Conservation (phyloP, 371 early-diverging fungal genomes). For the Batrachochytrium dendrobatidis region DNA sequence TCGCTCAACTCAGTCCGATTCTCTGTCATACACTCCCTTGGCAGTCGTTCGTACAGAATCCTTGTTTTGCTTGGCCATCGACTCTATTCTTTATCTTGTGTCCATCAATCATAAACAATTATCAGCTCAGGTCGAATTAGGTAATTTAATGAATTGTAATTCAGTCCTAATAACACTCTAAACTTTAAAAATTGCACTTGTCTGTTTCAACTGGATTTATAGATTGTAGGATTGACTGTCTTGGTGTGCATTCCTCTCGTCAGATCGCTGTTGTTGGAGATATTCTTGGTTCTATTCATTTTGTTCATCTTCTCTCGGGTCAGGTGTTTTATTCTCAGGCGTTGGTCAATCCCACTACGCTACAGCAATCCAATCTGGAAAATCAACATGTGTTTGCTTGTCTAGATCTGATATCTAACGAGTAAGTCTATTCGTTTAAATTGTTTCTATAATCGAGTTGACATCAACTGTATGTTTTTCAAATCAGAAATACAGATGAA, state of each 20-base stretch:
- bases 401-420: neutral
- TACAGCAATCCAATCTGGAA: neutral
- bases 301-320: conserved; percentile 21
- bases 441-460: too few species aligned
- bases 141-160: neutral
- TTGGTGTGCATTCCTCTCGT: conserved; percentile 1
- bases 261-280: conserved; percentile 28
- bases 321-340: conserved; percentile 21
- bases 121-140: neutral
- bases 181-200: neutral
- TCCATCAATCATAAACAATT: neutral
- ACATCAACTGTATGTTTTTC: too few species aligned
- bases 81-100: neutral
- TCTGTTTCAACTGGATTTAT: neutral
- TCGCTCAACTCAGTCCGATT: too few species aligned
- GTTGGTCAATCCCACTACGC: too few species aligned
- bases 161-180: neutral
- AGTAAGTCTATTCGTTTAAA: too few species aligned
- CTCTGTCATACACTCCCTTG: neutral
- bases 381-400: neutral
- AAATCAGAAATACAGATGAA: conserved; percentile 18
- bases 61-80: conserved; percentile 2
- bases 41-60: neutral
- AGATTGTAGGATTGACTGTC: neutral
- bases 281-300: conserved; percentile 21